phyloP scores from a whole-genome alignment of 345 rosid species.

The Gossypium bickii region DNA sequence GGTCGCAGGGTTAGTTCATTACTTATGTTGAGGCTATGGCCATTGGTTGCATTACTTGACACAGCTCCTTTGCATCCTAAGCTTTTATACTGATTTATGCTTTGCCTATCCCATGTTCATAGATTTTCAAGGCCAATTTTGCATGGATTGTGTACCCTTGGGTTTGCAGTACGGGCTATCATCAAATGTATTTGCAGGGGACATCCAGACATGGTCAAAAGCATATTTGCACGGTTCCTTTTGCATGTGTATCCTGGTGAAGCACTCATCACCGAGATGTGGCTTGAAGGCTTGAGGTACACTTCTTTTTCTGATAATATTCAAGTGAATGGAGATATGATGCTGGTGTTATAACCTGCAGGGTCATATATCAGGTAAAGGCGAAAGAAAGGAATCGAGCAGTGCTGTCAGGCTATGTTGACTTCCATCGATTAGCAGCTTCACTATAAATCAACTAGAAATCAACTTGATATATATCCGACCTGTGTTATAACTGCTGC shows the following conservation, averaged over 20 bases:
- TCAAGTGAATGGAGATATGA: constrained; percentile 11
- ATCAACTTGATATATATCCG: background rate
- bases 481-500: background rate
- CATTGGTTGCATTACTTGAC: background rate
- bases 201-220: constrained; percentile 52
- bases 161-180: constrained; percentile 76
- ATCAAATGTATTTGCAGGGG: constrained; percentile 78
- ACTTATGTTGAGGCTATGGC: constrained; percentile 6
- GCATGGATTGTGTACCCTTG: constrained; percentile 89
- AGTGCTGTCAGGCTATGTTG: background rate
- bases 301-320: background rate
- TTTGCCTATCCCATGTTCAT: constrained; percentile 11
- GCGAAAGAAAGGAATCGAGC: constrained; percentile 13
- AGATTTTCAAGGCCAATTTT: constrained; percentile 82
- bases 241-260: constrained; percentile 80
- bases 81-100: constrained; percentile 19
- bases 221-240: constrained; percentile 69
- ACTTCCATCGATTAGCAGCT: background rate
- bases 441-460: background rate
- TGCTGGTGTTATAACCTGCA: constrained; percentile 30
- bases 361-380: constrained; percentile 28
- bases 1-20: constrained; percentile 66
- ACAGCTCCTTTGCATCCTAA: background rate
- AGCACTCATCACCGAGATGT: constrained; percentile 74
- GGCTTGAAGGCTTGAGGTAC: constrained; percentile 78